Percentiles rank a stretch among this genome's conserved stretches.
Conservation (phyloP, 2,329 filamentous ascomycete species). For the Colletotrichum truncatum region DNA sequence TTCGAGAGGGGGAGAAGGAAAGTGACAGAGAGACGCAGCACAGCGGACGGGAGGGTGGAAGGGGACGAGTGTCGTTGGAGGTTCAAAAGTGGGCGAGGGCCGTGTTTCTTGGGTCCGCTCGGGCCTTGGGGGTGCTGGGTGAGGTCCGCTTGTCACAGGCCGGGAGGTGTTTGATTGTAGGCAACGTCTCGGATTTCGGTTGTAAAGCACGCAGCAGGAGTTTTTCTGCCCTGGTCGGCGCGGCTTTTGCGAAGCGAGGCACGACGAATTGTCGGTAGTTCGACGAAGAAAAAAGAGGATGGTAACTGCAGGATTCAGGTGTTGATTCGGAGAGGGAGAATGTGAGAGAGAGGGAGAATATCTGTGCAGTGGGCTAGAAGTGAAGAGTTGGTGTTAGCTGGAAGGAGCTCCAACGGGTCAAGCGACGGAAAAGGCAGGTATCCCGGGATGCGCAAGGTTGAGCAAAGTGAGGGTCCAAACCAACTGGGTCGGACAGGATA, state of each 20-base stretch:
- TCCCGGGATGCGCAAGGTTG: slow-evolving; percentile 19
- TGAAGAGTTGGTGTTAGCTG: slow-evolving; percentile 19
- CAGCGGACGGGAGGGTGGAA: slow-evolving; percentile 17
- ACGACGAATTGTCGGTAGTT: not conserved
- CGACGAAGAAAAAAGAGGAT: not conserved
- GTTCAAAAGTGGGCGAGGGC: slow-evolving; percentile 27
- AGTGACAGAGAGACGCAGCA: slow-evolving; percentile 5
- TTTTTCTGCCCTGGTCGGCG: slow-evolving; percentile 4
- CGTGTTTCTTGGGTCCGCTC: slow-evolving; percentile 32
- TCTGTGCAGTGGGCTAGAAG: not conserved
- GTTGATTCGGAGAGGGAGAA: slow-evolving; percentile 4
- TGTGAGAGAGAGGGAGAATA: not conserved
- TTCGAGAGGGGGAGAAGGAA: slow-evolving; percentile 6
- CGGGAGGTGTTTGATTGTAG: slow-evolving; percentile 28
- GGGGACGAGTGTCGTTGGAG: slow-evolving; percentile 29
- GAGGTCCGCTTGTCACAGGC: slow-evolving; percentile 30
- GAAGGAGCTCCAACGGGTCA: slow-evolving; percentile 27
- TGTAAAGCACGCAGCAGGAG: not conserved
- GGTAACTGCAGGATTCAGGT: not conserved
- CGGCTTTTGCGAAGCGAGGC: not conserved
- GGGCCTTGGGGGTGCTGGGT: slow-evolving; percentile 28
- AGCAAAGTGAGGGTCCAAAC: slow-evolving; percentile 19
- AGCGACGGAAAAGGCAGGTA: slow-evolving; percentile 26
- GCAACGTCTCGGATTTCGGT: slow-evolving; percentile 18
- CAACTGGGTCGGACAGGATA: slow-evolving; percentile 5